phyloP scores from a whole-genome alignment of 169 alveolate genomes.

The Theileria sp. region DNA sequence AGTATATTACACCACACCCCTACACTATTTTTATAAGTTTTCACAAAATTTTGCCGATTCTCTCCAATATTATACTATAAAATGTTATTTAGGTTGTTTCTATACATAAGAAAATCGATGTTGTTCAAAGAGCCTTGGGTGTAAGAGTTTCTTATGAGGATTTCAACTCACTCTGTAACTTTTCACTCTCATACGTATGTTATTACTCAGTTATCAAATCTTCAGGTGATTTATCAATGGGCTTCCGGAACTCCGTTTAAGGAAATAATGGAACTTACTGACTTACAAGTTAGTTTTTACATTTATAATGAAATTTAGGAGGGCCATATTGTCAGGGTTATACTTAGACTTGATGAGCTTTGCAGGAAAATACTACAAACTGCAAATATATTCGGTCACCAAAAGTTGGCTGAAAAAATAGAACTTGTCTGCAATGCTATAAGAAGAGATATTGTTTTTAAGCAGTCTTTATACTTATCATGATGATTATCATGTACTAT shows the following conservation, averaged over 20 bases:
- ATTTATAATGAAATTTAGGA: constrained; percentile 75
- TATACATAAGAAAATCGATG: constrained; percentile 58
- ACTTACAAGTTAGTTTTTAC: constrained; percentile 9
- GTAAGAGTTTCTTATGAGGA: constrained; percentile 50
- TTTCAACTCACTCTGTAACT: constrained; percentile 52
- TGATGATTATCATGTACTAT: constrained; percentile 16
- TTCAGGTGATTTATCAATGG: constrained; percentile 71
- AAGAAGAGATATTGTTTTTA: constrained; percentile 90
- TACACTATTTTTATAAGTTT: neutral
- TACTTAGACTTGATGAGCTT: constrained; percentile 86
- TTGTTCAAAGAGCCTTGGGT: constrained; percentile 56
- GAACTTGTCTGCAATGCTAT: constrained; percentile 81
- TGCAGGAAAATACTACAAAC: constrained; percentile 82
- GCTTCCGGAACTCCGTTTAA: constrained; percentile 75
- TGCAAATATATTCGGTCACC: constrained; percentile 86
- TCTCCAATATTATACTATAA: neutral
- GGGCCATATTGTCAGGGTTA: constrained; percentile 91
- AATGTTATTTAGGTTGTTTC: constrained; percentile 22
- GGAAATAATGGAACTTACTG: constrained; percentile 73
- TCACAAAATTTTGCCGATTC: neutral
- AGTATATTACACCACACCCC: neutral
- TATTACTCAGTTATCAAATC: constrained; percentile 35
- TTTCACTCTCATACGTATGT: constrained; percentile 48
- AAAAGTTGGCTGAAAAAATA: constrained; percentile 75
- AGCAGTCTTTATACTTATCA: constrained; percentile 88